These are phyloP conservation scores for Xylariaceae sp. DNA, from an alignment of 2,329 filamentous ascomycete species.

Conservation along the genomic window DNA sequence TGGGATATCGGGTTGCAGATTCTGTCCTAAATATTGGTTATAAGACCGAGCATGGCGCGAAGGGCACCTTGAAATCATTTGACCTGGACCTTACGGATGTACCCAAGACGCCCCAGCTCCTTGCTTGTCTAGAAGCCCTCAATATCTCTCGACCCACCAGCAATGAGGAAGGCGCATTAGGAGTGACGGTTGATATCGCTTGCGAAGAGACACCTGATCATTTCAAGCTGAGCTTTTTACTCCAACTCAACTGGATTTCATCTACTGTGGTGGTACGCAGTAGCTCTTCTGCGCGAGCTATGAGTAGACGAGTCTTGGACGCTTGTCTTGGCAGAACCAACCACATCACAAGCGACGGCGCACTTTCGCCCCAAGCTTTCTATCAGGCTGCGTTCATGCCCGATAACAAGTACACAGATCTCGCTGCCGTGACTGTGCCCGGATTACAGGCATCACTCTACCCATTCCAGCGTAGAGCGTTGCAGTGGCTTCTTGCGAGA, in stretches of 20 bases:
- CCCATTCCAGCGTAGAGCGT: slow-evolving; percentile 67
- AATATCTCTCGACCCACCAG: not conserved
- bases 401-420: slow-evolving; percentile 33
- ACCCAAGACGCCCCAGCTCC: slow-evolving; percentile 4
- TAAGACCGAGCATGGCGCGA: too few species aligned
- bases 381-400: slow-evolving; percentile 67
- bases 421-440: slow-evolving; percentile 37
- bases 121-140: too few species aligned
- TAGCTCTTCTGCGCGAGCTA: slow-evolving; percentile 22
- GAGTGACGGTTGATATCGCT: slow-evolving; percentile 15
- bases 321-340: slow-evolving; percentile 24
- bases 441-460: slow-evolving; percentile 52
- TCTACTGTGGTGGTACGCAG: slow-evolving; percentile 30
- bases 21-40: too few species aligned
- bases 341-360: slow-evolving; percentile 17
- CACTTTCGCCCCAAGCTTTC: slow-evolving; percentile 51
- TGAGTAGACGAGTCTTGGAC: slow-evolving; percentile 34
- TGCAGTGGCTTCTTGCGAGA: slow-evolving; percentile 65
- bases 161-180: not conserved
- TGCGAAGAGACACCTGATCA: slow-evolving; percentile 23
- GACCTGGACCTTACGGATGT: slow-evolving; percentile 9
- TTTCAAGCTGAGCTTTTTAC: slow-evolving; percentile 27
- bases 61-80: slow-evolving; percentile 1
- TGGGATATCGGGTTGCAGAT: too few species aligned
- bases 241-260: slow-evolving; percentile 40